Evolutionary conservation across 805 yeast genomes (phyloP), one percentile per base, ranked within the genome.

Genomic region (Suhomyces vadensis): DNA sequence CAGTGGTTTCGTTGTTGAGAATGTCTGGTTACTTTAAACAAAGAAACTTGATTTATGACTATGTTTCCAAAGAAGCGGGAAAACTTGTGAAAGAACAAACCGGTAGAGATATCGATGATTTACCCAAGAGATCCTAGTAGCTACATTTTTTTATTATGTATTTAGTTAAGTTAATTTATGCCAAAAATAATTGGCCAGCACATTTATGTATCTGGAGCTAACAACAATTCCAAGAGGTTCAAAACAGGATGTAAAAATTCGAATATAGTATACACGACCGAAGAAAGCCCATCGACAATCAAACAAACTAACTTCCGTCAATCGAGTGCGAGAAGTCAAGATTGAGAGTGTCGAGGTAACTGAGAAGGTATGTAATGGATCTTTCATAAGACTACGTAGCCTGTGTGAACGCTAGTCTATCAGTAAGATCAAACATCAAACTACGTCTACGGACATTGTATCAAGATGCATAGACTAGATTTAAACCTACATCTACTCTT

Each of bases 1-100:
- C 58, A 31, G 62, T 75, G 3, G 77, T 79, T 3, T 60, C 71
- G 3, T 48, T 69, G 26, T 74, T 81, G 48, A 73, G 68, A 37
- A 47, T 60, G 42, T 72, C 83, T 13, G 77, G 77, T 1, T 72
- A 75, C 52, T 84, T 85, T 57, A 72, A 67, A 54, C 75, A 71
- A 53, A 68, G 58, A 42, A 63, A 67, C 46, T 55, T 70, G 55
- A 55, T 69, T 31, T 53, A 55, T 24, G 75, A 71, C 50, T 64
- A 59, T 43, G 65, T 66, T 35, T 51, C 58, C 17, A 63, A 58
- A 42, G 68, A 67, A 49, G 60, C 69, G 0, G 49, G 50, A 16
- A 63, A 61, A 44, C 43, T 50, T 29, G 49, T 67, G 35, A 63
- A 61, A 44, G 62, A 63, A 21, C 63, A 60, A 23, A 53, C 69